phyloP scores from a whole-genome alignment of 305 asterid species.

The Withania somnifera region DNA sequence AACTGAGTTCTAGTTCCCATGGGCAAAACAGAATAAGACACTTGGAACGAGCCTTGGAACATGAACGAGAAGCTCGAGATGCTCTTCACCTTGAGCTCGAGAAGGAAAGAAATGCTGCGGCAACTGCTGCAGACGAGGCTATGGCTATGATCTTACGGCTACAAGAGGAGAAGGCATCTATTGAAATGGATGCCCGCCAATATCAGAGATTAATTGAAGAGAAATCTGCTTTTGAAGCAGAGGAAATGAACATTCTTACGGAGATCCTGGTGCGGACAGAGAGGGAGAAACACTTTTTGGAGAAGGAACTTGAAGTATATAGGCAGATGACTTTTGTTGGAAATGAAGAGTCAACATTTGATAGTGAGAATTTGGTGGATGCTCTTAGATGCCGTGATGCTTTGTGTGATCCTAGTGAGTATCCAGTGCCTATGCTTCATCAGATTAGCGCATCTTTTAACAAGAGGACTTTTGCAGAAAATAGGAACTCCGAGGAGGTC shows the following conservation, averaged over 20 bases:
- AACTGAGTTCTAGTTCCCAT: conserved; percentile 21
- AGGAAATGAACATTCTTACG: conserved; percentile 79
- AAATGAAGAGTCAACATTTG: conserved; percentile 20
- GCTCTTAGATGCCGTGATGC: conserved; percentile 6
- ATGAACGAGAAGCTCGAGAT: conserved; percentile 44
- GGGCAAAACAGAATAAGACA: conserved; percentile 25
- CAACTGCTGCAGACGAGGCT: conserved; percentile 94
- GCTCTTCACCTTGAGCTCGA: conserved; percentile 79
- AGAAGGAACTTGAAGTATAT: conserved; percentile 68
- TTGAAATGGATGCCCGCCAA: conserved; percentile 90
- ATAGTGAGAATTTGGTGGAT: conserved; percentile 8
- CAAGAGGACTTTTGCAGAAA: conserved; percentile 17
- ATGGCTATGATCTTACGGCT: conserved; percentile 96
- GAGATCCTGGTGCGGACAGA: conserved; percentile 78
- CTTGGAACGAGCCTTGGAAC: conserved; percentile 53
- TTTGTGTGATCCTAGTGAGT: conserved; percentile 26
- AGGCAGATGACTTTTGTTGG: conserved; percentile 33
- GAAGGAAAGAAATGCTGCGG: conserved; percentile 92
- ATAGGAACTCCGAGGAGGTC: conserved; percentile 6
- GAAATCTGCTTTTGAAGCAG: conserved; percentile 80
- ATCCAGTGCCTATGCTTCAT: conserved; percentile 31
- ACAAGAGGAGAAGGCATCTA: conserved; percentile 80
- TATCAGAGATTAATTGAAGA: conserved; percentile 79
- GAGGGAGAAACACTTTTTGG: conserved; percentile 65
- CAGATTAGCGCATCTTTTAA: conserved; percentile 30